Base-by-base conservation (phyloP, 345 rosid species). In the Arabis hirsuta region DNA sequence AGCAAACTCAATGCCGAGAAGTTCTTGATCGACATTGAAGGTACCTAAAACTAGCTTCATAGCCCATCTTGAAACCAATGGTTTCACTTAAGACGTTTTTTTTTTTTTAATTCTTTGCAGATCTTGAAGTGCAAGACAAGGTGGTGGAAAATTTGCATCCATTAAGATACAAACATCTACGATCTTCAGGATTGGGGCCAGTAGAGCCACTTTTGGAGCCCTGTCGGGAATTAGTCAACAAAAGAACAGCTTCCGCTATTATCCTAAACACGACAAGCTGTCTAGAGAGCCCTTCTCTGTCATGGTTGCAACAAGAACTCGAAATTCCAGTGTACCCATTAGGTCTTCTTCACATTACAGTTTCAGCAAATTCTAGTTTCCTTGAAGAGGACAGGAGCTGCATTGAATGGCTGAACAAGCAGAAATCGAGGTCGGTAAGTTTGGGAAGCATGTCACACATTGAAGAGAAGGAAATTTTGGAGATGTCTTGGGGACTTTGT, bases 401-500 rank as follows among this genome's bases (percentile, higher is more conserved):
- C n/a, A n/a, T n/a, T n/a, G n/a, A n/a, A n/a, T n/a, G n/a, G n/a
- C n/a, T n/a, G n/a, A 79, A 54, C 67, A 67, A 62, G 29, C 86
- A 69, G 9, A 26, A 73, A 19, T 73, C 55, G 0, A 47, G 71
- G 10, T 84, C 91, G 0, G 88, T 90, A 43, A 76, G 89, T 55
- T 77, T 90, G 38, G 95, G 92, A n/a, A 84, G 82, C 44, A 27
- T 77, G 50, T 60, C 52, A 50, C 59, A 73, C 9, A 63, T 62
- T 32, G 54, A 27, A 7, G 1, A 32, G 0, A 61, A 62, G 42
- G 74, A 69, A 50, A 22, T 46, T 58, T 27, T 14, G 32, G 74
- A 76, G 41, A 69, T 76, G 54, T 65, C 74, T 24, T 74, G 71
- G 79, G 79, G 71, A 2, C 13, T 76, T 24, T 61, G 9, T 44